Evolutionary conservation across 2,329 filamentous ascomycete genomes (phyloP), one percentile per base, ranked within the genome.

Genomic region (Teratosphaeria epicoccoides): DNA sequence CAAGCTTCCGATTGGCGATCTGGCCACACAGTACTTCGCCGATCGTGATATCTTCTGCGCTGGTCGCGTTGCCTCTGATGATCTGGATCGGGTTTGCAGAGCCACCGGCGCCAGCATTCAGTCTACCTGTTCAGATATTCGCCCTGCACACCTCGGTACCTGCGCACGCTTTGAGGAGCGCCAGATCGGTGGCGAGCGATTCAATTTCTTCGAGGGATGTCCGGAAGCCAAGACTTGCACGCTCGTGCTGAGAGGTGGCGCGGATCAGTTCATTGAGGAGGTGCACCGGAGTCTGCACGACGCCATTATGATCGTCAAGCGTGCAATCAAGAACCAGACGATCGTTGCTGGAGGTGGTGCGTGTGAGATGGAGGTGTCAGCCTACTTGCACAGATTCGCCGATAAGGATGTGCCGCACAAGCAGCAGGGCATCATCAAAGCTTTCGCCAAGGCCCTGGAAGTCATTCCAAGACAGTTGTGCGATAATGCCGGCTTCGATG

Each of bases 221-320:
- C 88, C 91, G 25, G 84, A 84, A 65, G 91, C 93, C 59, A 95
- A 95, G 80, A 97, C 93, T 1, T 98, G 93, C 78, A 98, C 93
- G 9, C 77, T 98, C 20, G 83, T 98, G 40, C 84, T 98, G 57
- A 87, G 93, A 66, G 93, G 93, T 65, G 93, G 93, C 59, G 93
- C 93, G 29, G 93, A 98, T 76, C 93, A 98, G 71, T 98, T 98
- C 74, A 98, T 98, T 63, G 93, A 93, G 53, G 93, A 98, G 71
- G 93, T 96, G 1, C 93, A 98, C 77, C 87, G 93, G 58, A 95
- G 88, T 67, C 80, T 98, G 60, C 93, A 98, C 77, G 93, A 98
- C 66, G 93, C 93, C 62, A 97, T 98, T 73, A 98, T 98, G 93
- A 95, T 98, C 65, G 93, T 98, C 67, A 97, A 97, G 82, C 89